phyloP scores from a whole-genome alignment of 352 stramenopile genomes.

The Aphanomyces cochlioides region DNA sequence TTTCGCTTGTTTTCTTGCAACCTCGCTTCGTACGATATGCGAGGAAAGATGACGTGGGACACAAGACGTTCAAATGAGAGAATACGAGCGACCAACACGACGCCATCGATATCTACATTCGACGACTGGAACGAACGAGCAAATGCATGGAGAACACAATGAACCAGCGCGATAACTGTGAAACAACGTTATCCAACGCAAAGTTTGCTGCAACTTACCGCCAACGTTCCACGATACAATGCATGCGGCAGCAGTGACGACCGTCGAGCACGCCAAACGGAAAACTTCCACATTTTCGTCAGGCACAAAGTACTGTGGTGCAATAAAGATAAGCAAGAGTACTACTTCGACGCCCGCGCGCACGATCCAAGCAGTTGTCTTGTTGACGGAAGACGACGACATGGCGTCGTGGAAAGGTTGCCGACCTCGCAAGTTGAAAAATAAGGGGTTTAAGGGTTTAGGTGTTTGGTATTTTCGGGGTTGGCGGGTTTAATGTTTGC shows the following conservation, averaged over 20 bases:
- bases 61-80: conserved; percentile 13
- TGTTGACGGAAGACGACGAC: no score
- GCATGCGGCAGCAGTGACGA: conserved; percentile 9
- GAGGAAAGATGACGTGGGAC: neutral
- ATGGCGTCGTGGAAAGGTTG: no score
- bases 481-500: no score
- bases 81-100: neutral
- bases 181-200: neutral
- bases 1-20: conserved; percentile 33
- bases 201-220: neutral
- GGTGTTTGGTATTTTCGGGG: no score
- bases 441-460: no score
- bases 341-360: neutral
- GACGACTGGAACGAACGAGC: neutral
- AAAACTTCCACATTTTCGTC: conserved; percentile 11
- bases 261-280: neutral
- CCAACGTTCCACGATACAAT: conserved; percentile 3
- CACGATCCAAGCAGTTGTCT: no score
- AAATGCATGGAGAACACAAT: conserved; percentile 10
- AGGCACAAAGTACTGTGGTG: conserved; percentile 9
- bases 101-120: neutral
- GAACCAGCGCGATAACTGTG: conserved; percentile 1
- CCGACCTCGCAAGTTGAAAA: no score
- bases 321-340: conserved; percentile 13
- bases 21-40: conserved; percentile 8